Evolutionary conservation across 2,329 filamentous ascomycete species (phyloP).

Genomic region (Verticillium longisporum): DNA sequence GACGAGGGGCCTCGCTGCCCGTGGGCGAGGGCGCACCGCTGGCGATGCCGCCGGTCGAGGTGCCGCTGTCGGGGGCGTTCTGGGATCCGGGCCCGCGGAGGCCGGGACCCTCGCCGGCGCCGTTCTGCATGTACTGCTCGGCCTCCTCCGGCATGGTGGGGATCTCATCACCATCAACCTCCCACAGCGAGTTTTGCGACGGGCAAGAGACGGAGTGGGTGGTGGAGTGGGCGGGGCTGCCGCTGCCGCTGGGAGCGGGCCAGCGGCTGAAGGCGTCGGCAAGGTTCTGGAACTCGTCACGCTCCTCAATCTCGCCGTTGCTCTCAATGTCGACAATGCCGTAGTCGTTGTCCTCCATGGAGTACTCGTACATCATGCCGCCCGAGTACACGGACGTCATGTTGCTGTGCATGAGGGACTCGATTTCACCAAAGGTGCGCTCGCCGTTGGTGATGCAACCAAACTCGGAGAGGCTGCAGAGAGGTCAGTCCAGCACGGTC

Average conservation of each 20-base stretch:
- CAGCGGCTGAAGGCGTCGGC: conserved; percentile 40
- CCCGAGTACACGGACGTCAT: conserved; percentile 93
- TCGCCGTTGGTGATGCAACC: conserved; percentile 73
- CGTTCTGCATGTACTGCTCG: conserved; percentile 42
- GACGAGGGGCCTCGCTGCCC: conserved; percentile 21
- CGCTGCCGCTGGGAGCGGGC: conserved; percentile 42
- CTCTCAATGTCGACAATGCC: conserved; percentile 67
- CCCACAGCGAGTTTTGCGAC: conserved; percentile 39
- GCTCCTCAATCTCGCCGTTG: conserved; percentile 45
- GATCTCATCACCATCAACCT: conserved; percentile 40
- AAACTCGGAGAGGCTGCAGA: conserved; percentile 71
- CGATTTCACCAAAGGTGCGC: conserved; percentile 75
- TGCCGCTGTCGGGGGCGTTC: conserved; percentile 37
- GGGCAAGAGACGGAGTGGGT: conserved; percentile 43
- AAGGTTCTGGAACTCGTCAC: conserved; percentile 54
- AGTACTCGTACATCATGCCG: conserved; percentile 94
- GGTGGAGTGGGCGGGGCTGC: conserved; percentile 37
- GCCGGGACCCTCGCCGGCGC: conserved; percentile 47
- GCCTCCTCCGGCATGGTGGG: conserved; percentile 46
- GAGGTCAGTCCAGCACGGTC: no score
- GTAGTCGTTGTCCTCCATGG: conserved; percentile 69
- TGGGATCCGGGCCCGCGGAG: conserved; percentile 48
- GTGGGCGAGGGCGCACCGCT: conserved; percentile 30
- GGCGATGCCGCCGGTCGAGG: conserved; percentile 34
- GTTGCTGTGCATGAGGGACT: conserved; percentile 68